Base-by-base conservation (phyloP, 139 green algal species). In the Monoraphidium neglectum region DNA sequence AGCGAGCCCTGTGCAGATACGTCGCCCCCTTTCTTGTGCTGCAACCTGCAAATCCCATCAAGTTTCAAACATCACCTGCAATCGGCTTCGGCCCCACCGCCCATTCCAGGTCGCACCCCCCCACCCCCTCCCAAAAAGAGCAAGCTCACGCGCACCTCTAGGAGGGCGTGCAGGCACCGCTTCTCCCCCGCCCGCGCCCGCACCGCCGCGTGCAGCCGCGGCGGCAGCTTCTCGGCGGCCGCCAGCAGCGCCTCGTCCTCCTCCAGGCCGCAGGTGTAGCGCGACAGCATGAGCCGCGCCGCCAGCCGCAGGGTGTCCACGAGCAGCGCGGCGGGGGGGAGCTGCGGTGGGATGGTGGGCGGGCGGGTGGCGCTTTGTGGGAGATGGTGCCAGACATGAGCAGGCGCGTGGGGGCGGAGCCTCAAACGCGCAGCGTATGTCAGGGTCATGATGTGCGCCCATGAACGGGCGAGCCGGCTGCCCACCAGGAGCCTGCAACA, bases 221-320 rank as follows among this genome's bases (percentile, higher is more conserved):
- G 77, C 30, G 70, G 60, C 38, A 78, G 38, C 30, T 36, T 35
- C 43, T 69, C 60, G 24, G 35, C 28, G 56, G 64, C 49, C 37
- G 46, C 24, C 73, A 77, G 47, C 68, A 77, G 40, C 77, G 37
- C n/a, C 67, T 79, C 57, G 60, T 86, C 82, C 38, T 83, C 68
- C 51, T 66, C 37, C 54, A 83, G 38, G 61, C 46, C 68, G 46
- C 60, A 69, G 28, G 38, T 74, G 82, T 83, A 83, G 43, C 82
- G 77, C 1, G 49, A 51, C 28, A 79, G 79, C 74, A 81, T 81
- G 53, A 51, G 74, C 32, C 47, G 4, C 32, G 70, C 74, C 2
- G 74, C 8, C 32, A 1, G 16, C 3, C 40, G n/a, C n/a, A 68
- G 24, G 13, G 64, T 59, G 18, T 32, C 72, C 2, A n/a, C 21